phyloP scores from a whole-genome alignment of 2,329 filamentous ascomycete genomes.

The Ceratocystis huliohia region DNA sequence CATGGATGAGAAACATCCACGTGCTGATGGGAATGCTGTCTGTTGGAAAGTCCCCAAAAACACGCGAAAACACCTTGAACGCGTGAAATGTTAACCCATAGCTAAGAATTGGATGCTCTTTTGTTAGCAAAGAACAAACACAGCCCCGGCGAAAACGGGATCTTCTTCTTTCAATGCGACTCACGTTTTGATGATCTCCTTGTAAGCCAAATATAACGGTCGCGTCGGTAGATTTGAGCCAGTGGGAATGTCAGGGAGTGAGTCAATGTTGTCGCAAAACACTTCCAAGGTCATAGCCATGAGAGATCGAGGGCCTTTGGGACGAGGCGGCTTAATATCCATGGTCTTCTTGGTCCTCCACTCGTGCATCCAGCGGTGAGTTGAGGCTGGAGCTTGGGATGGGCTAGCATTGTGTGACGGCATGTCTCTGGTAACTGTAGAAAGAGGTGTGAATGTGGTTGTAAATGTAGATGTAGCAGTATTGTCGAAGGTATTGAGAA shows the following conservation, averaged over 20 bases:
- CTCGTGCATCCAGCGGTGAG: constrained; percentile 6
- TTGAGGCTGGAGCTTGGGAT: neutral
- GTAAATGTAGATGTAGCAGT: too few species aligned
- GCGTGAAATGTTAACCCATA: constrained; percentile 12
- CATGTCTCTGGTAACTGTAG: too few species aligned
- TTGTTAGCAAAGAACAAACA: neutral
- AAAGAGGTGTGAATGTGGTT: too few species aligned
- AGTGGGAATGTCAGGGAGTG: neutral
- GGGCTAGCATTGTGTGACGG: too few species aligned
- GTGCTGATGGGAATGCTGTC: constrained; percentile 2
- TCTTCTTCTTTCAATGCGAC: neutral
- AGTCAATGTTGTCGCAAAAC: constrained; percentile 7
- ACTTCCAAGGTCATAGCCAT: constrained; percentile 10
- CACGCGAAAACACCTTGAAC: constrained; percentile 9
- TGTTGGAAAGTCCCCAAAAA: neutral
- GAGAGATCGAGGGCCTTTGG: constrained; percentile 3
- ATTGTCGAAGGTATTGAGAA: too few species aligned
- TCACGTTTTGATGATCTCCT: constrained; percentile 4
- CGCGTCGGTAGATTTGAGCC: neutral
- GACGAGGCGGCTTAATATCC: neutral
- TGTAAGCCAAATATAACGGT: neutral
- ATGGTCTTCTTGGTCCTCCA: neutral
- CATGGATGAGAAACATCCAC: constrained; percentile 15
- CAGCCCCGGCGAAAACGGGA: neutral
- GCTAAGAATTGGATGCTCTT: neutral